These are phyloP conservation scores for button mushroom (Agaricus bisporus) DNA, from an alignment of 768 basidiomycete species.

Conservation along the genomic window DNA sequence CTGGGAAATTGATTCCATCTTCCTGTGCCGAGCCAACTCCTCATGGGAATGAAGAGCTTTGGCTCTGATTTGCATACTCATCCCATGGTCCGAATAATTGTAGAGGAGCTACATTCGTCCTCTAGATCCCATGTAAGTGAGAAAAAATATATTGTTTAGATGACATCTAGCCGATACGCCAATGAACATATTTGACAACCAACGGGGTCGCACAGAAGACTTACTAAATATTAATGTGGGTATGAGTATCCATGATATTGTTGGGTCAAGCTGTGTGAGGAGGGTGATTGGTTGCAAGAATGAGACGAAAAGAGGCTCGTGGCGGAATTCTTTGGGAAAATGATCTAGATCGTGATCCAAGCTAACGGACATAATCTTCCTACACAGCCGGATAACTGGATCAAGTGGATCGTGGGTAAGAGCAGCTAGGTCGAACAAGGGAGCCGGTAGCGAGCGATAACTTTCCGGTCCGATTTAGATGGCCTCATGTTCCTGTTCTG, in stretches of 20 bases:
- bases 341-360: background rate
- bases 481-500: conserved; percentile 25
- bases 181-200: background rate
- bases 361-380: background rate
- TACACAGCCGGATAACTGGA: background rate
- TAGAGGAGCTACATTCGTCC: background rate
- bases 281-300: background rate
- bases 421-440: background rate
- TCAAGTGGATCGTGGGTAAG: background rate
- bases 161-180: background rate
- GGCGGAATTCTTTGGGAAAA: background rate
- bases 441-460: background rate
- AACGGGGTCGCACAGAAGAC: background rate
- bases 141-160: background rate
- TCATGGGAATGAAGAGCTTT: background rate
- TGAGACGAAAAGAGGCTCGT: background rate
- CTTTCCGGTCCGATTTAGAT: background rate
- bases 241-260: background rate
- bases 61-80: background rate
- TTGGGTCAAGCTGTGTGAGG: background rate
- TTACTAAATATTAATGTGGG: background rate
- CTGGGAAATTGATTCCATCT: conserved; percentile 5
- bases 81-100: background rate
- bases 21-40: background rate
- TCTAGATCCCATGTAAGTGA: conserved; percentile 1